A percentile compares a stretch with the other conserved stretches of the same genome.
Conservation (phyloP, 2,329 filamentous ascomycete species). For the Clonostachys chloroleuca region DNA sequence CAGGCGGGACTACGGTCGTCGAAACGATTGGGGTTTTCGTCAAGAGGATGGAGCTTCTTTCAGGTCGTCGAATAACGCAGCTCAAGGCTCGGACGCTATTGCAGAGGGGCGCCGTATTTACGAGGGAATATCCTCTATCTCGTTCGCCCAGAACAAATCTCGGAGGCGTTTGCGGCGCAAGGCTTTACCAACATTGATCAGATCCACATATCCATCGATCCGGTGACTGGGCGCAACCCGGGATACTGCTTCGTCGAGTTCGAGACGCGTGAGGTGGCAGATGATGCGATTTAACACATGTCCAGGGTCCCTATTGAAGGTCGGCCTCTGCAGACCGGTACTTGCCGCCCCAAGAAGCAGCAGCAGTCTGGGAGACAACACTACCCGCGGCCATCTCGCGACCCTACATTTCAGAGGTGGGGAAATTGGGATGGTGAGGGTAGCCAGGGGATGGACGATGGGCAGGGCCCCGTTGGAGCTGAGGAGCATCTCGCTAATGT, state of each 20-base stretch:
- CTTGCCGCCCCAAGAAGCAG: conserved; percentile 51
- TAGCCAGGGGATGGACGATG: conserved; percentile 5
- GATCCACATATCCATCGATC: conserved; percentile 48
- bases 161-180: conserved; percentile 45
- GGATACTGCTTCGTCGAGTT: conserved; percentile 61
- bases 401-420: conserved; percentile 31
- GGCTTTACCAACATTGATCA: conserved; percentile 9
- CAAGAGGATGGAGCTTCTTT: no score
- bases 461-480: conserved; percentile 16
- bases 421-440: conserved; percentile 30
- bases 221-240: conserved; percentile 64
- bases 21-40: no score
- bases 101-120: conserved; percentile 5
- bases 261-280: conserved; percentile 1
- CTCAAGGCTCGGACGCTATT: neutral
- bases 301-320: conserved; percentile 42
- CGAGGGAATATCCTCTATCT: conserved; percentile 51
- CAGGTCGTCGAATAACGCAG: neutral
- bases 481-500: conserved; percentile 22
- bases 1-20: no score
- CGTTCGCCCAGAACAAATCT: conserved; percentile 50
- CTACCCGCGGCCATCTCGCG: conserved; percentile 6
- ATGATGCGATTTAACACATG: conserved; percentile 1
- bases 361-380: neutral
- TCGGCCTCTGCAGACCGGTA: conserved; percentile 59